A percentile compares a stretch with the other conserved stretches of the same genome.
Evolutionary conservation across 2,329 filamentous ascomycete genomes (phyloP).

Genomic region (Aspergillus thermomutatus): DNA sequence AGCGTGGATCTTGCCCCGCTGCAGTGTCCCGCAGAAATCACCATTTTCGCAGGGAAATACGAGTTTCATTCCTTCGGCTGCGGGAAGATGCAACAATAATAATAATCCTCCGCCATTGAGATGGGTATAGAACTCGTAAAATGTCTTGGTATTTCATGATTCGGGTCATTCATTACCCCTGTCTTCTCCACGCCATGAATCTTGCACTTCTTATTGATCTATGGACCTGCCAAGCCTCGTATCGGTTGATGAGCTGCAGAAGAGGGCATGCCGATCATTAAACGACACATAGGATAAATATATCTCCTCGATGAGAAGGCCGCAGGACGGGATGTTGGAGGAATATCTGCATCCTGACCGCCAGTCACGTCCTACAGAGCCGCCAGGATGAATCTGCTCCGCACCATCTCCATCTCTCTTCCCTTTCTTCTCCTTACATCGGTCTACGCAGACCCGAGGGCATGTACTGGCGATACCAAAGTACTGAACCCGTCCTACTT

Average conservation of each 20-base stretch:
- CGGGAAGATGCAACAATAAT: not conserved
- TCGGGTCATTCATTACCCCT: not conserved
- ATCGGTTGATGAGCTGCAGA: not conserved
- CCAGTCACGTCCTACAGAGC: not conserved
- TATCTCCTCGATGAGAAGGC: too few relatives aligned
- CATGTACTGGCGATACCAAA: not conserved
- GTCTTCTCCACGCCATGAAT: not conserved
- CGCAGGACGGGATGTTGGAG: not conserved
- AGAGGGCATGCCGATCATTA: not conserved
- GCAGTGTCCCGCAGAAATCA: not conserved
- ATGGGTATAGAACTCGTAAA: not conserved
- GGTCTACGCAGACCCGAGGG: not conserved
- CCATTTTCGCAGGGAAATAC: not conserved
- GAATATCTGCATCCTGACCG: not conserved
- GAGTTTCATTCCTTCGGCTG: not conserved
- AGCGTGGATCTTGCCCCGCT: not conserved
- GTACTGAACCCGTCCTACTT: slow-evolving; percentile 3
- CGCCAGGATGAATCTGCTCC: not conserved
- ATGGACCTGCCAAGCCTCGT: not conserved
- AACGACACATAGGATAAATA: too few relatives aligned
- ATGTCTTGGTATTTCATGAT: not conserved
- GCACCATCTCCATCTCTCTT: not conserved
- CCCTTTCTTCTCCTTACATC: not conserved
- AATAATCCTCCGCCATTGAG: not conserved
- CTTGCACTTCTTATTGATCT: not conserved